Base-by-base conservation (phyloP, 2,329 filamentous ascomycete genomes). In the Phoma herbarum region DNA sequence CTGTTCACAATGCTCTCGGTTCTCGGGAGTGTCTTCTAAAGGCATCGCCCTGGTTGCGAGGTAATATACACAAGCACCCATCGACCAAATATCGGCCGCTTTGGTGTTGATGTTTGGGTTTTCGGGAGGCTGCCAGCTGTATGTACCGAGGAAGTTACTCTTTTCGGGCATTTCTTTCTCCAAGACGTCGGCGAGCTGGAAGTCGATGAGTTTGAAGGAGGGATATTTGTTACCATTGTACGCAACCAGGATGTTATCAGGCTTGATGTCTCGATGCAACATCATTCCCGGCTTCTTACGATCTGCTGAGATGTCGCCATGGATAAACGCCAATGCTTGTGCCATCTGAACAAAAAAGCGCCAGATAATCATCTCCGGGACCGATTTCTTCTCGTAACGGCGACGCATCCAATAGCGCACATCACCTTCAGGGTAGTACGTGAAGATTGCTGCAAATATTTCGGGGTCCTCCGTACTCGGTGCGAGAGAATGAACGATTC, bases 51-150 rank as follows among this genome's bases (percentile, higher is more conserved):
- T 70, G 0, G 61, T 60, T 1, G 70, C 73, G 3, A 75, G 63
- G 42, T 61, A 75, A 48, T 75, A 66, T 2, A 77, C 59, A 35
- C 68, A 67, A 22, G 74, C 70, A 22, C 71, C 75, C 3, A 75
- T 37, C 12, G 67, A 60, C 75, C 74, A 78, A 4, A 74, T 58
- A 9, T 77, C 74, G 9, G 70, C 69, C 12, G 63, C 64, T 8
- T 14, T 44, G 7, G 66, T 71, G 23, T 72, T 70, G 57, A 74
- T 68, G 2, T 50, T 26, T 4, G 72, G 70, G 23, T 63, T 63
- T 52, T 77, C 74, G 10, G 71, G 75, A 12, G 72, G 70, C 44
- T 74, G 69, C 66, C 66, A 74, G 14, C 61, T 52, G 26, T 59
- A 71, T 3, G 68, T 70, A 3, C 70, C 71, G 23, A 39, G 4